Base-by-base conservation (phyloP, 129 eudicot species). In the Solidago caesia region DNA sequence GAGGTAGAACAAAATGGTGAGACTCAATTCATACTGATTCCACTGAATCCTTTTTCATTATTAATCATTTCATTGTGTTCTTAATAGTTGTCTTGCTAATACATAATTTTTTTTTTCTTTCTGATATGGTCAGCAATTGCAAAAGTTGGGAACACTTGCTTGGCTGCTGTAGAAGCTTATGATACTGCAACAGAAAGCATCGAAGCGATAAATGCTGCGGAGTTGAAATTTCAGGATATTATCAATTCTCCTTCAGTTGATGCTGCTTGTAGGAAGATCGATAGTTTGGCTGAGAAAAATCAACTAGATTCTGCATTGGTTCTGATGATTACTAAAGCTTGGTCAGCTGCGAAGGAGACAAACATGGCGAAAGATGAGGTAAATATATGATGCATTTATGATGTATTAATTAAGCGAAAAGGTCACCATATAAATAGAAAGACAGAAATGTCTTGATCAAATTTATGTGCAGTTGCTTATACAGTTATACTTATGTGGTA, bases 301-400 rank as follows among this genome's bases (percentile, higher is more conserved):
- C 85, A 87, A 43, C 79, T 94, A 29, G 97, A 88, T 81, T 84
- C 98, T 14, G 89, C 89, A 4, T 63, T 88, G 51, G 96, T 79
- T 25, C 82, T 87, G 62, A 81, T 83, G 93, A 82, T 84, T 47
- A 76, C 89, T 49, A 94, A 94, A 84, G 98, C 98, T 71, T 94
- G 97, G 97, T 84, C 98, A 64, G 85, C 88, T 70, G 93, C 91
- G 82, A 88, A 87, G 80, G 96, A 88, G 65, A 65, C 97, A 5
- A 46, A 82, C 86, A 83, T 90, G 91, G 69, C 61, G 78, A 84
- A 88, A 84, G 93, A 84, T 47, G 98, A 94, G 91, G 98, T 90
- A 83, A 43, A 51, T 73, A 48, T 0, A 41, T 42, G 8, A 44
- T 70, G 2, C 49, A 60, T 7, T 33, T 62, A 12, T 33, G 8